Conservation (phyloP, 176 grass and related monocot genomes). For the Tuctoria greenei region DNA sequence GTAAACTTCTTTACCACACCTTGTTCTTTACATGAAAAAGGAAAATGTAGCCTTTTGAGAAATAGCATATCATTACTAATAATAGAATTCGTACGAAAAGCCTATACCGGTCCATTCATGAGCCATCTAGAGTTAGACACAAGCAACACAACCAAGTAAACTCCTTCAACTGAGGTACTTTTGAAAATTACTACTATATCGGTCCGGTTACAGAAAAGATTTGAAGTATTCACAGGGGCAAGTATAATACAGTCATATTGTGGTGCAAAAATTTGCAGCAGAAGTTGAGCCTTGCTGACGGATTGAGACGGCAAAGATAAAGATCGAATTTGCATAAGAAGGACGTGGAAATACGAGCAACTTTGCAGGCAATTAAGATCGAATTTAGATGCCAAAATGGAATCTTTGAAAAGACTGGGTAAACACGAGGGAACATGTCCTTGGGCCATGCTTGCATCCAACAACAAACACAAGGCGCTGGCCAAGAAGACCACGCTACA, state of each 20-base stretch:
- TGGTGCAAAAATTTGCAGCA: background rate
- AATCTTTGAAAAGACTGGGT: background rate
- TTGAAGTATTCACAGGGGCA: background rate
- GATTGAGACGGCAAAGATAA: background rate
- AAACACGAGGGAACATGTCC: background rate
- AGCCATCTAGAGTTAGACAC: too few relatives aligned
- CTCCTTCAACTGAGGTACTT: background rate
- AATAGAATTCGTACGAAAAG: background rate
- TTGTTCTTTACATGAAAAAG: background rate
- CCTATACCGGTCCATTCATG: background rate
- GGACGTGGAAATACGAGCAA: background rate
- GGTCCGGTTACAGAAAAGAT: background rate
- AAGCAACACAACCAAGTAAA: too few relatives aligned
- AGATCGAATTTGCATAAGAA: background rate
- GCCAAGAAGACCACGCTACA: background rate
- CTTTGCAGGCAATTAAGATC: background rate
- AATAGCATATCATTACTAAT: background rate
- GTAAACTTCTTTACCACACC: background rate
- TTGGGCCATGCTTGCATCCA: conserved; percentile 1
- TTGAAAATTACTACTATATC: background rate
- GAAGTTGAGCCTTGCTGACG: background rate
- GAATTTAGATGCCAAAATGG: too few relatives aligned
- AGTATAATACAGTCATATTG: background rate
- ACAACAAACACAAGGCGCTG: background rate
- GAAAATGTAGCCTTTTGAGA: background rate